A percentile compares a stretch with the other conserved stretches of the same genome.
These are phyloP conservation scores for Aegilops sharonensis DNA, from an alignment of 176 grass and related monocot genomes.

Conservation along the genomic window DNA sequence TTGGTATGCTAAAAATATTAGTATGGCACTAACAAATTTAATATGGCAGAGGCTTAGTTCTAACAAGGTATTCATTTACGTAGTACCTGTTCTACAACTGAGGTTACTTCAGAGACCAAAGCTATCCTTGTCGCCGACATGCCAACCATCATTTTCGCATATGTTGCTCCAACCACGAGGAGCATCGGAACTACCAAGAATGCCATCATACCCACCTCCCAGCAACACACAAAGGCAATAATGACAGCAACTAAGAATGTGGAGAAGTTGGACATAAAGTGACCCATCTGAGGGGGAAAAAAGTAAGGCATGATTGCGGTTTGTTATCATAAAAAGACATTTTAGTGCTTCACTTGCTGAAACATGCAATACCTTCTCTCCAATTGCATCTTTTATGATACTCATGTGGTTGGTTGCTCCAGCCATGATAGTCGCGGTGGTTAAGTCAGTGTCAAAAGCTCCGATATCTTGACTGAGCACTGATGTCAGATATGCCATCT, in stretches of 20 bases:
- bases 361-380: conserved; percentile 59
- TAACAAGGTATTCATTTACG: neutral
- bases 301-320: neutral
- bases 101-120: conserved; percentile 47
- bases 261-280: conserved; percentile 59
- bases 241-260: conserved; percentile 51
- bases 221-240: conserved; percentile 56
- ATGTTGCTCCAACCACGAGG: conserved; percentile 46
- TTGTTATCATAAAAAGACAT: neutral
- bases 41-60: neutral
- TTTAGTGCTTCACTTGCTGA: conserved; percentile 11
- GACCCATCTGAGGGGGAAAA: conserved; percentile 50
- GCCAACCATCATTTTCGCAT: conserved; percentile 35
- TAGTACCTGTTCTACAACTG: conserved; percentile 56
- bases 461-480: conserved; percentile 62
- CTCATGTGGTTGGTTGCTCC: conserved; percentile 66
- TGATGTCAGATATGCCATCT: conserved; percentile 51
- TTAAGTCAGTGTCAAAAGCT: conserved; percentile 64
- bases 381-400: conserved; percentile 70
- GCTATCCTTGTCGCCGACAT: conserved; percentile 30
- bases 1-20: neutral
- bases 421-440: conserved; percentile 48
- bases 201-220: conserved; percentile 57
- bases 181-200: conserved; percentile 52
- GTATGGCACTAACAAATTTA: neutral